Evolutionary conservation across 2,329 filamentous ascomycete genomes (phyloP), one percentile per base, ranked within the genome.

Genomic region (Penicillium fuscoglaucum): DNA sequence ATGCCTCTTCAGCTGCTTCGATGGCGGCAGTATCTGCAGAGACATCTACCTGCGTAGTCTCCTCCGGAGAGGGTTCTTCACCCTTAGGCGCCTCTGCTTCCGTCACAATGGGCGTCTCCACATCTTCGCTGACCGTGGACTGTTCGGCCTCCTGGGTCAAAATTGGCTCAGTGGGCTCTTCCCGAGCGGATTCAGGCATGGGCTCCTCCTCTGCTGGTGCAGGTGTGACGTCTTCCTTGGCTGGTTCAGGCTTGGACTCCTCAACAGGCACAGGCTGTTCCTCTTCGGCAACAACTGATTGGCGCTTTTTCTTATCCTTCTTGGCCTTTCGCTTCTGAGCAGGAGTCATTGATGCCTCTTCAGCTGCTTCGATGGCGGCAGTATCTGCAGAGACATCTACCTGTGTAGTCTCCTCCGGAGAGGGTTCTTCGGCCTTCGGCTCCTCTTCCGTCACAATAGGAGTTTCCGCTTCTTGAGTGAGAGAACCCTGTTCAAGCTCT

Each of bases 281-380:
- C 17, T 53, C 29, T 15, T 53, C 51, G 4, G 52, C 4, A 10
- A 44, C 41, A 31, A 61, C 39, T n/a, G 62, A 60, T 50, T 65
- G 63, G 8, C 45, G 57, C 60, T 64, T 66, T 61, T 67, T 67
- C 35, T 67, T 64, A 35, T 67, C 66, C 19, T 61, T 67, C 50
- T 65, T 67, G n/a, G 57, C 57, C 37, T 65, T 64, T 21, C 49
- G 46, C 52, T 62, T 65, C 33, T 65, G 61, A 2, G 63, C 61
- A 26, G 63, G 55, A 31, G 63, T 60, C 53, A 64, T 60, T 31
- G 53, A 48, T 13, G 53, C 49, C 33, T 66, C 52, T 15, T 50
- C 26, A 13, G 53, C 45, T 13, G 47, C 26, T 12, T 55, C 52
- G 8, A 9, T 17, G 5, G 15, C 43, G 13, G 19, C 49, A 10